Base-by-base conservation (phyloP, 2,329 filamentous ascomycete genomes). In the Penicillium sp. region DNA sequence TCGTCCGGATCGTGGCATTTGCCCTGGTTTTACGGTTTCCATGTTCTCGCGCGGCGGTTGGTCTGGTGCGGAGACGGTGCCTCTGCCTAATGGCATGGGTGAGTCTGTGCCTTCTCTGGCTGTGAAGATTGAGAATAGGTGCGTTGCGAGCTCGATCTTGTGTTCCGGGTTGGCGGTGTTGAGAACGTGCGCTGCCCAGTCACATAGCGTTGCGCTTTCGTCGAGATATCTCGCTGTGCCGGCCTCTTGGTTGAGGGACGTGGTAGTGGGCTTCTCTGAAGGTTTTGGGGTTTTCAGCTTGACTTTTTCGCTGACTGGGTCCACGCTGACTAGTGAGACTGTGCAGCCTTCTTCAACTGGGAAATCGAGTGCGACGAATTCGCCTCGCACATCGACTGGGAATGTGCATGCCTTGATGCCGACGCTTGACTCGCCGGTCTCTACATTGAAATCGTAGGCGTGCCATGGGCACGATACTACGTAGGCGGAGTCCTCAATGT, bases 371-470 rank as follows among this genome's bases (percentile, higher is more conserved):
- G 63, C 53, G 22, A 77, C 71, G 24, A 56, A 60, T 4, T 70
- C 74, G 22, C 68, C 69, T 6, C 63, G 56, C 5, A 77, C 63
- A 46, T 71, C 61, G 40, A 79, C 68, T 1, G 75, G 75, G 47
- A 77, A 79, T 1, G 76, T 79, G 64, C 77, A 79, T 3, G 77
- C 70, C 62, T 77, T 77, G 55, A 79, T 70, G 10, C 77, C 77
- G 16, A 77, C 75, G 55, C 76, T 79, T 6, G 77, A 79, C 64
- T 78, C 74, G 50, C 77, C 77, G 0, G 77, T 79, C 63, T 79
- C 75, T 53, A 79, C 75, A 51, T 79, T 79, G 57, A 79, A 79
- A 59, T 79, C 77, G 58, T 79, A 79, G 2, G 77, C 77, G 62
- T 79, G 77, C 77, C 77, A 79, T 13, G 77, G 77, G 55, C 77